Evolutionary conservation across 2,329 filamentous ascomycete species (phyloP).

Genomic region (Daldinia eschscholtzii): DNA sequence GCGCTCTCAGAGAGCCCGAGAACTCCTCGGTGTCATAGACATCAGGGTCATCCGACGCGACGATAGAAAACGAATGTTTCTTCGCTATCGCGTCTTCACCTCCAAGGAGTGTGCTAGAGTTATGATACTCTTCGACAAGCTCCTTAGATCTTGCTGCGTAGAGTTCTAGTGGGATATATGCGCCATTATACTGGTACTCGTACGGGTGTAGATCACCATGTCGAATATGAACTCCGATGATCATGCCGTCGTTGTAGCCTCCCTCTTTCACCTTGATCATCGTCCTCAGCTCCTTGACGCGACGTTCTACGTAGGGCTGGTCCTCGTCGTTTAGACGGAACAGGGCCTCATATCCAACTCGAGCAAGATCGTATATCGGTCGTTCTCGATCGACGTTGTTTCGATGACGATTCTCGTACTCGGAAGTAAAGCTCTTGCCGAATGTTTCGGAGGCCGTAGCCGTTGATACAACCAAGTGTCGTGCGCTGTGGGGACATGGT

Average conservation of each 20-base stretch:
- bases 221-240: conserved; percentile 82
- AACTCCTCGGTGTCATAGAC: conserved; percentile 78
- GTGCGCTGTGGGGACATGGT: conserved; percentile 81
- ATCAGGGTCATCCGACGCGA: conserved; percentile 86
- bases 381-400: conserved; percentile 66
- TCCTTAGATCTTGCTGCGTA: conserved; percentile 73
- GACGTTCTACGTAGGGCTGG: conserved; percentile 70
- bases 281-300: conserved; percentile 67
- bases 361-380: conserved; percentile 76
- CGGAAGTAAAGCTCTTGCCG: conserved; percentile 67
- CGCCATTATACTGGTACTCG: conserved; percentile 80
- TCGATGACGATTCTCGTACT: conserved; percentile 64
- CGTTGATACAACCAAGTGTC: conserved; percentile 79
- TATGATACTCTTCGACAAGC: conserved; percentile 65
- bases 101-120: conserved; percentile 54
- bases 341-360: conserved; percentile 77
- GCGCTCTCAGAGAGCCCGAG: conserved; percentile 69
- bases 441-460: conserved; percentile 76
- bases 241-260: conserved; percentile 62
- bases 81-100: conserved; percentile 55
- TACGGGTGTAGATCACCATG: conserved; percentile 83
- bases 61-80: conserved; percentile 64
- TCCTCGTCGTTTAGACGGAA: conserved; percentile 78
- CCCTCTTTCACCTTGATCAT: conserved; percentile 60
- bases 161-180: conserved; percentile 80